These are phyloP conservation scores for Volvox carteri DNA, from an alignment of 163 green algal genomes.

Conservation along the genomic window DNA sequence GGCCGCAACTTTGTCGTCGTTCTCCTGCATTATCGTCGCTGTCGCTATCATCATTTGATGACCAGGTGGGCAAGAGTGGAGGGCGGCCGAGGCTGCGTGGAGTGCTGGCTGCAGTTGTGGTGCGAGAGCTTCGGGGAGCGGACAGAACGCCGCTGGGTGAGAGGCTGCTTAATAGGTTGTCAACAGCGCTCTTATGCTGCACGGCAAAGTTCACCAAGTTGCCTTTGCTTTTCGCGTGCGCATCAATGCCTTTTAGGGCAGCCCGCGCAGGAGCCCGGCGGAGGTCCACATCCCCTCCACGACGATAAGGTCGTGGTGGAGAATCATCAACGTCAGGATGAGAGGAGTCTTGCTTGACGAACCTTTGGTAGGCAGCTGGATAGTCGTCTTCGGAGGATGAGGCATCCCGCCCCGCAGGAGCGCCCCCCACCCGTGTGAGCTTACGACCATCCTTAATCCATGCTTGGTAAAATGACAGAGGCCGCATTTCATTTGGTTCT, in stretches of 20 bases:
- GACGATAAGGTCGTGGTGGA: not conserved
- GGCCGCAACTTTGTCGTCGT: too few species aligned
- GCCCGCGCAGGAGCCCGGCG: not conserved
- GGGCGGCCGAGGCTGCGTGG: not conserved
- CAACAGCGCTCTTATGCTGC: not conserved
- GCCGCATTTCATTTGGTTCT: not conserved
- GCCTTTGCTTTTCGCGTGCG: not conserved
- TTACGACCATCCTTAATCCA: not conserved
- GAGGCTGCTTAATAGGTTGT: not conserved
- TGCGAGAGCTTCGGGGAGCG: not conserved
- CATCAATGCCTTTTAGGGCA: not conserved
- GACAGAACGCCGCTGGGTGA: not conserved
- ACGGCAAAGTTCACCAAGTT: slow-evolving; percentile 10
- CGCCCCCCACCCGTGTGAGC: not conserved
- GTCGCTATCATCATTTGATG: not conserved
- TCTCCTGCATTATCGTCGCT: not conserved
- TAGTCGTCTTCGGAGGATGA: slow-evolving; percentile 16
- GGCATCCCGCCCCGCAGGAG: not conserved
- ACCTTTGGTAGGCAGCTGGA: not conserved
- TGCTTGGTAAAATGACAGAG: slow-evolving; percentile 2
- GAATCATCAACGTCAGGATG: not conserved
- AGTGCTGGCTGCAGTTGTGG: not conserved
- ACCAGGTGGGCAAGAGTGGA: not conserved
- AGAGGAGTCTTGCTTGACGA: not conserved
- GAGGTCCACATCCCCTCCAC: not conserved